Evolutionary conservation across 257 asterid species (phyloP).

Genomic region (Scutellaria barbata): DNA sequence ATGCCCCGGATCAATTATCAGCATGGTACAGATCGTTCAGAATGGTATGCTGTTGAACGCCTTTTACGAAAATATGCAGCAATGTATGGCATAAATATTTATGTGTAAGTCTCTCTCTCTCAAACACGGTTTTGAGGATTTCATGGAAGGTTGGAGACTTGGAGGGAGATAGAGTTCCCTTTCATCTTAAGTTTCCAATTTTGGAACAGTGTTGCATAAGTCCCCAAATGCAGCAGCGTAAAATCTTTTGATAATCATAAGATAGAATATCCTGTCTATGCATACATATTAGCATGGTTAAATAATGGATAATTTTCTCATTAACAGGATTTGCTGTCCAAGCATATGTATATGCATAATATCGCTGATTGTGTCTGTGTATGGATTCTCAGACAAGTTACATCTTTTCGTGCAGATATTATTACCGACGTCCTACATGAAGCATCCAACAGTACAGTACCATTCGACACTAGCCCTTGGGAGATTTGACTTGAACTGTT

Average conservation of each 20-base stretch:
- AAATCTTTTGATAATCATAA: neutral
- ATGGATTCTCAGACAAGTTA: conserved; percentile 24
- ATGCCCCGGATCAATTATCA: conserved; percentile 93
- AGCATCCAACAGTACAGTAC: conserved; percentile 17
- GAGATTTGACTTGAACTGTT: neutral
- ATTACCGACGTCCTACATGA: conserved; percentile 62
- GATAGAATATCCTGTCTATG: neutral
- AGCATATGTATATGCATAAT: neutral
- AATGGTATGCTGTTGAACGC: conserved; percentile 93
- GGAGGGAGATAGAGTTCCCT: conserved; percentile 1
- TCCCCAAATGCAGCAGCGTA: neutral
- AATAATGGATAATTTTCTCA: conserved; percentile 9
- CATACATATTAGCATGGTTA: conserved; percentile 2
- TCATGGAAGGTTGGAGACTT: neutral
- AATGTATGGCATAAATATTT: conserved; percentile 56
- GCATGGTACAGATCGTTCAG: conserved; percentile 75
- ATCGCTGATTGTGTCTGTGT: neutral
- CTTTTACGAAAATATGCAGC: conserved; percentile 85
- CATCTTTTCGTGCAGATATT: conserved; percentile 62
- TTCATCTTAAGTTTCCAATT: neutral
- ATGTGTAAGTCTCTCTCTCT: conserved; percentile 67
- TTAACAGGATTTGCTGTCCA: conserved; percentile 1
- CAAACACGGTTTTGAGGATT: neutral
- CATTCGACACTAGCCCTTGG: neutral
- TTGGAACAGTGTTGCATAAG: too few relatives aligned